Percentiles rank a stretch among this genome's conserved stretches.
These are phyloP conservation scores for Alliaria petiolata DNA, from an alignment of 345 rosid genomes.

Conservation along the genomic window DNA sequence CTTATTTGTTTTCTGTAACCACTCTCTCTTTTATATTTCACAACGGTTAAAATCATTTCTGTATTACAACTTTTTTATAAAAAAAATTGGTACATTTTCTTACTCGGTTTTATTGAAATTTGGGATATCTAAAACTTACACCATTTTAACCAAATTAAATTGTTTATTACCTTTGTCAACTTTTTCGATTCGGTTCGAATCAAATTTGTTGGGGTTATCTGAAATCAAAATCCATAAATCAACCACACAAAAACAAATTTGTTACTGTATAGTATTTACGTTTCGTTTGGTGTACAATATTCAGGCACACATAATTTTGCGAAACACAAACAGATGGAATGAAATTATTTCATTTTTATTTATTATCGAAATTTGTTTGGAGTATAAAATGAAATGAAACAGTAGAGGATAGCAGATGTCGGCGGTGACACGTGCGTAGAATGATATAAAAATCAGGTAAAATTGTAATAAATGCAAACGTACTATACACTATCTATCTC, in stretches of 20 bases:
- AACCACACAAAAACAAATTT: no score
- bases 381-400: background rate
- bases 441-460: slow-evolving; percentile 23
- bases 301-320: no score
- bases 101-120: no score
- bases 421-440: slow-evolving; percentile 32
- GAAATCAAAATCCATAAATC: no score
- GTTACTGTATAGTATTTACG: no score
- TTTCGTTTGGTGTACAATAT: no score
- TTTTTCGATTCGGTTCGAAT: background rate
- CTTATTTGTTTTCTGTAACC: background rate
- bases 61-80: background rate
- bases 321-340: no score
- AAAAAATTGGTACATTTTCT: no score
- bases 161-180: background rate
- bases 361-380: background rate
- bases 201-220: no score
- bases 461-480: slow-evolving; percentile 20
- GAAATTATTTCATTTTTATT: no score
- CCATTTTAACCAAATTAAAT: background rate
- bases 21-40: background rate
- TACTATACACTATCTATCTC: slow-evolving; percentile 27
- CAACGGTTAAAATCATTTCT: background rate
- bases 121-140: no score
- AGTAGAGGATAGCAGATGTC: slow-evolving; percentile 22